Evolutionary conservation across 352 stramenopile genomes (phyloP).

Genomic region (Pythium coloratum): DNA sequence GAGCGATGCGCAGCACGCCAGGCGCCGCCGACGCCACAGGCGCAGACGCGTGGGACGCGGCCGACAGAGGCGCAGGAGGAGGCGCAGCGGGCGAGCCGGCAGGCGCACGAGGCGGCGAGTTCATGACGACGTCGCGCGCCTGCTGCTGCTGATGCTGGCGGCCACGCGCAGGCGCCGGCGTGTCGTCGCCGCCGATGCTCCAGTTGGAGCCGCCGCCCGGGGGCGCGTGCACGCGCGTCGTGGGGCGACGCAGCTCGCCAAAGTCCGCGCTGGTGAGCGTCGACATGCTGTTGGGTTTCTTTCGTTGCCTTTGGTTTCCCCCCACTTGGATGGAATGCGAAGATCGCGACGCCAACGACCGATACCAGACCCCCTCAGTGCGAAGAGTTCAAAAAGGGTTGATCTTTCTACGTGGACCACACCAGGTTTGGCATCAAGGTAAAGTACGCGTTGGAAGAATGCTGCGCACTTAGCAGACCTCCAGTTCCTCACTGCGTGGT

Average conservation of each 20-base stretch:
- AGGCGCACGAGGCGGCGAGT: slow-evolving; percentile 35
- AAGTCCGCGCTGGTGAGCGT: slow-evolving; percentile 84
- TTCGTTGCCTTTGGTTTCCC: slow-evolving; percentile 12
- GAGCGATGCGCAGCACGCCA: slow-evolving; percentile 47
- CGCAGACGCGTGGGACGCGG: slow-evolving; percentile 8
- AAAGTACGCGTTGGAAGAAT: slow-evolving; percentile 7
- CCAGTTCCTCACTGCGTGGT: not conserved
- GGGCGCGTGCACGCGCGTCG: slow-evolving; percentile 78
- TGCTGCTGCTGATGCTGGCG: slow-evolving; percentile 29
- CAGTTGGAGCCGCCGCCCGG: slow-evolving; percentile 79
- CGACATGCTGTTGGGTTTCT: slow-evolving; percentile 52
- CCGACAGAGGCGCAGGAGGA: slow-evolving; percentile 23
- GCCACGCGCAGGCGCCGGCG: slow-evolving; percentile 26
- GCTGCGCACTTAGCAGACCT: not conserved
- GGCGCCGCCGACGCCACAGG: slow-evolving; percentile 10
- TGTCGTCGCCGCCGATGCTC: slow-evolving; percentile 58
- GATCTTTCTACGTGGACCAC: slow-evolving; percentile 31
- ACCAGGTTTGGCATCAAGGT: not conserved
- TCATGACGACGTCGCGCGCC: slow-evolving; percentile 36
- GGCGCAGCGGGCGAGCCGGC: slow-evolving; percentile 24
- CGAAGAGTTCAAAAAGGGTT: slow-evolving; percentile 15
- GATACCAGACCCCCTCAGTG: not conserved
- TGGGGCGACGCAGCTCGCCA: slow-evolving; percentile 80
- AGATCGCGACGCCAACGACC: slow-evolving; percentile 1
- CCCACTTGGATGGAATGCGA: slow-evolving; percentile 2